Evolutionary conservation across 805 yeast species (phyloP).

Genomic region (Candida ficus): DNA sequence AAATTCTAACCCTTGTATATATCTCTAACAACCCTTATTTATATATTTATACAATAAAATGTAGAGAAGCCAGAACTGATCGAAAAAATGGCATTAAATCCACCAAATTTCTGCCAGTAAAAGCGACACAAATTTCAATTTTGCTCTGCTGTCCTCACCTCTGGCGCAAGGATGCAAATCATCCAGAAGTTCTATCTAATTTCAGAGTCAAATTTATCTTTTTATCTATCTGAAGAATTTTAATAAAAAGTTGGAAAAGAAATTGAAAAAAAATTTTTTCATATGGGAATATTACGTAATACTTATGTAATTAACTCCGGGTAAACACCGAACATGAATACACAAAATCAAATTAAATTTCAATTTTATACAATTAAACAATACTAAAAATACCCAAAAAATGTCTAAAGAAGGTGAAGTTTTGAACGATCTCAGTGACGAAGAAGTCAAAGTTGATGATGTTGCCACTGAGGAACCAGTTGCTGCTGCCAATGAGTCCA

Average conservation of each 20-base stretch:
- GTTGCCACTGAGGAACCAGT: neutral
- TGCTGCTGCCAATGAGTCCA: neutral
- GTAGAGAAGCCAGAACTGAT: constrained; percentile 1
- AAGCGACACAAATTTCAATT: constrained; percentile 21
- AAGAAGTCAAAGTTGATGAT: neutral
- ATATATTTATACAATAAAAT: neutral
- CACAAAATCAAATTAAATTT: too few relatives aligned
- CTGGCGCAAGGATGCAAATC: constrained; percentile 26
- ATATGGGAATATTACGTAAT: too few relatives aligned
- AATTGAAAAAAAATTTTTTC: constrained; percentile 5
- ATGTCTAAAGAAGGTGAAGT: constrained; percentile 6
- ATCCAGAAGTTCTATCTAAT: constrained; percentile 36
- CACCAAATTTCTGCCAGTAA: neutral
- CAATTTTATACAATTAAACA: neutral
- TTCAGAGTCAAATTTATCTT: constrained; percentile 33
- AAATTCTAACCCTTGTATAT: too few relatives aligned
- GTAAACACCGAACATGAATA: too few relatives aligned
- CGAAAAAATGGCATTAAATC: neutral
- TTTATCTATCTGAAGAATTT: constrained; percentile 26
- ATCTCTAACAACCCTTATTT: too few relatives aligned
- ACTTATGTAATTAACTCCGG: too few relatives aligned
- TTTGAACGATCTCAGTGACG: constrained; percentile 5
- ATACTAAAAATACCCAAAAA: neutral
- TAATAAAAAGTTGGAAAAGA: constrained; percentile 7
- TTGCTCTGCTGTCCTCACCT: constrained; percentile 52